Base-by-base conservation (phyloP, 1,284 basidiomycete species). In the Irpex sp. region DNA sequence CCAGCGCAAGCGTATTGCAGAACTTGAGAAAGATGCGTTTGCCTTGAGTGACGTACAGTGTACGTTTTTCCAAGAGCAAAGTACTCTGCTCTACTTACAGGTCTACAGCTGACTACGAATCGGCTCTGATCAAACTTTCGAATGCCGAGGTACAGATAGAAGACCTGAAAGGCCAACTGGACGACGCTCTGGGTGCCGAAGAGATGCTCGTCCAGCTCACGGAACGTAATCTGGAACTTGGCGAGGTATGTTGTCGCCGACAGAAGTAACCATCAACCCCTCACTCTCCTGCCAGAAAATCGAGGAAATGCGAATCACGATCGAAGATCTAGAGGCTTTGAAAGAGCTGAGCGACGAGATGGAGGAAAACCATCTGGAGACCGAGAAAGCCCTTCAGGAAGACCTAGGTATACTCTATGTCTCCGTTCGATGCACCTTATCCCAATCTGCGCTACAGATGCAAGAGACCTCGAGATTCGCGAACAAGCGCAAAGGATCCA, bases 291-390 rank as follows among this genome's bases (percentile, higher is more conserved):
- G 61, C 38, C 72, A 93, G 93, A 97, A 93, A 86, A 94, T 98
- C 68, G 97, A 98, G 72, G 94, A 97, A 77, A 96, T 98, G 91
- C 86, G 92, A 4, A 90, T 93, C 61, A 93, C 92, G 0, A 95
- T 98, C 59, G 97, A 98, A 73, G 97, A 99, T 72, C 86, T 98
- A 13, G 97, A 99, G 73, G 89, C 96, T 11, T 85, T 99, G 59
- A 94, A 96, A 75, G 96, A 98, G 70, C 88, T 99, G 61, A 95
- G 91, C 67, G 97, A 99, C 69, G 97, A 99, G 77, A 84, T 99
- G 2, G 97, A 99, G 75, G 97, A 99, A 77, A 95, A 93, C 71
- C 97, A 99, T 69, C 75, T 94, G 5, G 97, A 98, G 76, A 94
- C 95, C 0, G 97, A 98, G 78, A 95, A 93, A 76, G 87, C 91